Percentiles rank a stretch among this genome's conserved stretches.
Conservation (phyloP, 2,329 filamentous ascomycete species). For the Lachnellula suecica region DNA sequence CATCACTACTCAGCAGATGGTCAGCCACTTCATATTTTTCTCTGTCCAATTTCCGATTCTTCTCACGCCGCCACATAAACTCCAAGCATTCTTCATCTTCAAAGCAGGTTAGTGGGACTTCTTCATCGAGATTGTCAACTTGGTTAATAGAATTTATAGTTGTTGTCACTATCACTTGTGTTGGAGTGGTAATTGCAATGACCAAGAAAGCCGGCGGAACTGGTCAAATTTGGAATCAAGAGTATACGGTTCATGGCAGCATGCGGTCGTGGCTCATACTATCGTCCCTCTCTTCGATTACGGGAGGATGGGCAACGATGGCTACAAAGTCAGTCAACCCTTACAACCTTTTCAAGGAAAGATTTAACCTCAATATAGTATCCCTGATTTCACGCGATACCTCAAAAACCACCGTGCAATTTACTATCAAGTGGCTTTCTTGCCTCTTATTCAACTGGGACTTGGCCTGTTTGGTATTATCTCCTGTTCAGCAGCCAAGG, state of each 20-base stretch:
- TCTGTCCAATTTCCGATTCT: conserved; percentile 38
- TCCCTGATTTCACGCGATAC: conserved; percentile 33
- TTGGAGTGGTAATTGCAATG: conserved; percentile 26
- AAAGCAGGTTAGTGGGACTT: conserved; percentile 36
- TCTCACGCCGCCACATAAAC: conserved; percentile 45
- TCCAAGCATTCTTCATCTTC: conserved; percentile 52
- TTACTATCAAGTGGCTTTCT: conserved; percentile 28
- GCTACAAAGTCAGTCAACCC: conserved; percentile 20
- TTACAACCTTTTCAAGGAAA: background rate
- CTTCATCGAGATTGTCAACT: background rate
- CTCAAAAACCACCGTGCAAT: conserved; percentile 23
- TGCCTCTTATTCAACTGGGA: conserved; percentile 28
- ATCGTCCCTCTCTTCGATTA: conserved; percentile 26
- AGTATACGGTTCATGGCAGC: conserved; percentile 20
- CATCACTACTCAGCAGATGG: conserved; percentile 55
- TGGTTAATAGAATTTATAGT: conserved; percentile 6
- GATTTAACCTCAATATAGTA: conserved; percentile 11
- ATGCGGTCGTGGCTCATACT: conserved; percentile 27
- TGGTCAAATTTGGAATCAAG: conserved; percentile 26
- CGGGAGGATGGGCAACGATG: conserved; percentile 29
- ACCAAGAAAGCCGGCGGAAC: conserved; percentile 23
- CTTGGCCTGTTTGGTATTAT: conserved; percentile 32
- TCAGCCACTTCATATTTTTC: conserved; percentile 49
- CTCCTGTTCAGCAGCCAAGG: conserved; percentile 29
- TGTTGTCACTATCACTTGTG: conserved; percentile 20